Conservation (phyloP, 257 asterid genomes). For the Solanum dulcamara region DNA sequence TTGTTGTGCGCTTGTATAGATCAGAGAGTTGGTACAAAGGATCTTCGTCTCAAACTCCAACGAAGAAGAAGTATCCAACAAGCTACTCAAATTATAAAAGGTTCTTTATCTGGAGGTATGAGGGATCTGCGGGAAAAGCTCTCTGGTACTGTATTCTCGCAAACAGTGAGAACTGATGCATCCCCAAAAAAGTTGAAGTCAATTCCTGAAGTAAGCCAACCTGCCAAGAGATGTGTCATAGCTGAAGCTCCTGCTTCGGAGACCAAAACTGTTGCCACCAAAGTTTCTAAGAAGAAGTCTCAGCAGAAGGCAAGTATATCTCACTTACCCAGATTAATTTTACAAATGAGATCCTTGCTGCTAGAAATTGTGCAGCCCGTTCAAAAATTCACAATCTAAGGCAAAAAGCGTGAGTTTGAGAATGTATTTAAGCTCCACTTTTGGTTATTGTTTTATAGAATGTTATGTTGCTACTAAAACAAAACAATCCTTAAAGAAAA, state of each 20-base stretch:
- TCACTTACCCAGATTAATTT: background rate
- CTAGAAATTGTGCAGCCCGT: background rate
- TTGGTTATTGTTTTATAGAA: background rate
- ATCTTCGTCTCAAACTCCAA: conserved; percentile 92
- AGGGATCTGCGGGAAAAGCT: conserved; percentile 93
- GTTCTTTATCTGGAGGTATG: conserved; percentile 47
- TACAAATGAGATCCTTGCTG: background rate
- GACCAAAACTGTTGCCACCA: conserved; percentile 23
- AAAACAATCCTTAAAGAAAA: background rate
- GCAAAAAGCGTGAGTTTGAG: background rate
- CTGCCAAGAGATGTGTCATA: conserved; percentile 47
- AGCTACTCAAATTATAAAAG: conserved; percentile 34
- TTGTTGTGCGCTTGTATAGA: conserved; percentile 27
- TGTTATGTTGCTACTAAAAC: background rate
- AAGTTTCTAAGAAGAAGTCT: conserved; percentile 43
- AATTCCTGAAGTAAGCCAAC: conserved; percentile 46
- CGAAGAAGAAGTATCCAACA: conserved; percentile 40
- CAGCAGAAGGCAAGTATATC: conserved; percentile 43
- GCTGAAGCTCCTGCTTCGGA: conserved; percentile 43
- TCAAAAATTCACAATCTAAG: background rate
- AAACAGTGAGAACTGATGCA: conserved; percentile 30
- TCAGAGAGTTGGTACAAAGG: conserved; percentile 52
- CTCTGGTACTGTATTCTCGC: conserved; percentile 54
- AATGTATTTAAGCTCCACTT: background rate
- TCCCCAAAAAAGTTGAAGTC: conserved; percentile 31